phyloP scores from a whole-genome alignment of 108 stramenopile genomes.

The Skeletonema marinoi region DNA sequence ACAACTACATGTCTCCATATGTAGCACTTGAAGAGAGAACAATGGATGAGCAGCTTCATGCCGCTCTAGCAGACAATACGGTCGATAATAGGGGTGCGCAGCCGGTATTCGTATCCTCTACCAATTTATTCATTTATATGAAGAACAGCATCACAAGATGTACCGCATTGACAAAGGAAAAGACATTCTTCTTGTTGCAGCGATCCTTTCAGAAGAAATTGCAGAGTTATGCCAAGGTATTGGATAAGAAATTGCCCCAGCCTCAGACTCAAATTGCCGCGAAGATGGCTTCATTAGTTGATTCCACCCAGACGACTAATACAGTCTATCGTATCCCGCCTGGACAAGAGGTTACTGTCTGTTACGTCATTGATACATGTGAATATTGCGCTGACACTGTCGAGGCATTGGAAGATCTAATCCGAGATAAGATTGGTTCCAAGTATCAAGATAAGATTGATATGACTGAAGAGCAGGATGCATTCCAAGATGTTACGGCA shows the following conservation, averaged over 20 bases:
- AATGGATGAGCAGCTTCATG: constrained; percentile 89
- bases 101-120: constrained; percentile 93
- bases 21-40: constrained; percentile 90
- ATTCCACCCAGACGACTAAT: constrained; percentile 10
- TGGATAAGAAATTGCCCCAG: constrained; percentile 78
- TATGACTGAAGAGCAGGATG: constrained; percentile 86
- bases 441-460: constrained; percentile 83
- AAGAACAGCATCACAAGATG: constrained; percentile 94
- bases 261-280: constrained; percentile 47
- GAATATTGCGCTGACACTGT: constrained; percentile 98
- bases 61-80: constrained; percentile 70
- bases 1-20: constrained; percentile 96
- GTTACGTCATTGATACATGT: constrained; percentile 95
- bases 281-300: constrained; percentile 51
- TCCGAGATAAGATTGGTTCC: constrained; percentile 89
- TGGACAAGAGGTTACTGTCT: constrained; percentile 89
- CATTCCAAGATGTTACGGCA: constrained; percentile 91
- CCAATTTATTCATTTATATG: constrained; percentile 95
- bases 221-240: constrained; percentile 79
- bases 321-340: constrained; percentile 68
- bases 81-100: constrained; percentile 92
- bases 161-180: constrained; percentile 93
- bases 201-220: constrained; percentile 88
- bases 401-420: constrained; percentile 93
- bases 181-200: constrained; percentile 92